Conservation (phyloP, 768 basidiomycete genomes). For the Auricularia auricula-judae region DNA sequence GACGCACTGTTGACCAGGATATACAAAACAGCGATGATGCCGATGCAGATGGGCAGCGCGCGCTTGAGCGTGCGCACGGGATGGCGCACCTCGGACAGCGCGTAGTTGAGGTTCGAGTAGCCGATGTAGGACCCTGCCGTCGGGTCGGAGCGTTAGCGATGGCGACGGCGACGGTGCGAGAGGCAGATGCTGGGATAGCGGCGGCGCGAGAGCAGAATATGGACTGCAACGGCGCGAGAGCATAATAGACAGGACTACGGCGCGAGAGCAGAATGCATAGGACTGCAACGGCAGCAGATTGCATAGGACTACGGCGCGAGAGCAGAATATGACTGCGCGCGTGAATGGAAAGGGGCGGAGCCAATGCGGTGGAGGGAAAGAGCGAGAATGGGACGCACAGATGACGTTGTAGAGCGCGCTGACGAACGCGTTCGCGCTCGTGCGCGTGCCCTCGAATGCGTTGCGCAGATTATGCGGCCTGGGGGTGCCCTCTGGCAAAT, state of each 20-base stretch:
- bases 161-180: no score
- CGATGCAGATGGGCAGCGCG: slow-evolving; percentile 45
- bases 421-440: slow-evolving; percentile 25
- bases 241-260: no score
- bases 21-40: slow-evolving; percentile 42
- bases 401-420: slow-evolving; percentile 46
- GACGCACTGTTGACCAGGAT: slow-evolving; percentile 33
- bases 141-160: no score
- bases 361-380: no score
- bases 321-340: no score
- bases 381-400: not conserved
- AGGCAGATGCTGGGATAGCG: no score
- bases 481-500: not conserved
- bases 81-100: slow-evolving; percentile 48
- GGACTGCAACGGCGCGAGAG: no score
- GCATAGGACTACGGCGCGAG: no score
- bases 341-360: no score
- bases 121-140: slow-evolving; percentile 27
- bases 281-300: no score
- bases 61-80: slow-evolving; percentile 52
- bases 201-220: no score
- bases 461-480: not conserved
- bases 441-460: not conserved
- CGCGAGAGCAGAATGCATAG: no score
- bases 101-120: slow-evolving; percentile 49